Conservation (phyloP, 345 rosid species). For the Lepidium africanum region DNA sequence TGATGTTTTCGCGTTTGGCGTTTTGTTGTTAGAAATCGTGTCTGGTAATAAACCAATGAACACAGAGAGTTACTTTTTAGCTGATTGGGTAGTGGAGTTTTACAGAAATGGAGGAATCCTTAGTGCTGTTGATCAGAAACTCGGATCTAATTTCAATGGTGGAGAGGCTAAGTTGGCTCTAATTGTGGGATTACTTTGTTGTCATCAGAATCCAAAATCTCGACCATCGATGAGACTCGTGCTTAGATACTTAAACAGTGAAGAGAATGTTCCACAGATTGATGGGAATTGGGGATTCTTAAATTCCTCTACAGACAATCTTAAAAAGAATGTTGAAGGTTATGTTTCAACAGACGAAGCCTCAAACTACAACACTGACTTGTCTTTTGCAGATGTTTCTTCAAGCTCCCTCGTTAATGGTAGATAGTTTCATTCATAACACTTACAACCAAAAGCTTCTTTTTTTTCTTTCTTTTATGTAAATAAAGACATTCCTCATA, state of each 20-base stretch:
- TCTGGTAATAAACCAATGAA: conserved; percentile 35
- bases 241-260: conserved; percentile 16
- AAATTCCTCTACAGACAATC: neutral
- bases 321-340: neutral
- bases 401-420: conserved; percentile 6
- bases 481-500: neutral
- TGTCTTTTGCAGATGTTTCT: neutral
- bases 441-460: neutral
- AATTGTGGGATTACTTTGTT: conserved; percentile 22
- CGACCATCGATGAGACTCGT: conserved; percentile 25
- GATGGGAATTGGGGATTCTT: conserved; percentile 10
- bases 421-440: neutral
- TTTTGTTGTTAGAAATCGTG: conserved; percentile 45
- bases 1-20: conserved; percentile 54
- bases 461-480: no score
- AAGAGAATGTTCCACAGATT: conserved; percentile 14
- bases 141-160: conserved; percentile 20
- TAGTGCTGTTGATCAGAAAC: conserved; percentile 34
- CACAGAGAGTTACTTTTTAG: conserved; percentile 28
- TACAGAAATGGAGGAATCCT: conserved; percentile 30
- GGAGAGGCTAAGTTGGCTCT: conserved; percentile 14
- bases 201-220: conserved; percentile 8
- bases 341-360: conserved; percentile 15
- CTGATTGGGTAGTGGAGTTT: conserved; percentile 43
- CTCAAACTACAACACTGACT: conserved; percentile 1